These are phyloP conservation scores for Puccinia polysora DNA, from an alignment of 1,284 basidiomycete species.

Conservation along the genomic window DNA sequence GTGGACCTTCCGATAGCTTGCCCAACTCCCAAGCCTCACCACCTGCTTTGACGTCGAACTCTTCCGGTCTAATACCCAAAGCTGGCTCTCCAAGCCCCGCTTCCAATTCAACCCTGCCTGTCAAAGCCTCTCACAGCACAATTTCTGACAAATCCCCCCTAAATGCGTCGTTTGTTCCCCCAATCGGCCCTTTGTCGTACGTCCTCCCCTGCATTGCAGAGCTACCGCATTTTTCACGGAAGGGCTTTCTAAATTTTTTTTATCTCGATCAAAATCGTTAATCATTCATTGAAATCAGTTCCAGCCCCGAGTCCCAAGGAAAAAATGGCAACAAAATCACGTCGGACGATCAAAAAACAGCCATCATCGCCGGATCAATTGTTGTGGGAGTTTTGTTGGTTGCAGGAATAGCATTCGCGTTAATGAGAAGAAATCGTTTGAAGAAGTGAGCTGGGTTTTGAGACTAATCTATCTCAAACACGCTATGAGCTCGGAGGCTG, in stretches of 20 bases:
- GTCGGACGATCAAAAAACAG: constrained; percentile 1
- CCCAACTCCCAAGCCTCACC: background rate
- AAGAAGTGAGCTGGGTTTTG: background rate
- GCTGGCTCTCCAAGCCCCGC: background rate
- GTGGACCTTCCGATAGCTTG: too few relatives aligned
- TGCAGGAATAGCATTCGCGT: background rate
- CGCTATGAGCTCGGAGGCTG: background rate
- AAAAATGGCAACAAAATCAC: background rate
- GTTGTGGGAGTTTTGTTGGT: background rate
- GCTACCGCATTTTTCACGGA: too few relatives aligned
- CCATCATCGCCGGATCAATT: background rate
- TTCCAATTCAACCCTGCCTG: background rate
- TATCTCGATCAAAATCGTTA: background rate
- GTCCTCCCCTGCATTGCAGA: too few relatives aligned
- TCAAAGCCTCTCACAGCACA: background rate
- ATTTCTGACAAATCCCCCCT: too few relatives aligned
- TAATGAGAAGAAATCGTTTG: background rate
- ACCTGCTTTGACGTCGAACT: background rate
- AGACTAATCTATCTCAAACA: background rate
- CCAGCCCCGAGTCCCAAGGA: background rate
- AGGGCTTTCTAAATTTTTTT: too few relatives aligned
- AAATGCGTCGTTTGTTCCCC: too few relatives aligned
- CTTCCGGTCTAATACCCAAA: too few relatives aligned
- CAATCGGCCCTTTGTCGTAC: too few relatives aligned
- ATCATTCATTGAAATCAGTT: background rate